phyloP scores from a whole-genome alignment of 352 stramenopile genomes.

The Pythium myriotylum region DNA sequence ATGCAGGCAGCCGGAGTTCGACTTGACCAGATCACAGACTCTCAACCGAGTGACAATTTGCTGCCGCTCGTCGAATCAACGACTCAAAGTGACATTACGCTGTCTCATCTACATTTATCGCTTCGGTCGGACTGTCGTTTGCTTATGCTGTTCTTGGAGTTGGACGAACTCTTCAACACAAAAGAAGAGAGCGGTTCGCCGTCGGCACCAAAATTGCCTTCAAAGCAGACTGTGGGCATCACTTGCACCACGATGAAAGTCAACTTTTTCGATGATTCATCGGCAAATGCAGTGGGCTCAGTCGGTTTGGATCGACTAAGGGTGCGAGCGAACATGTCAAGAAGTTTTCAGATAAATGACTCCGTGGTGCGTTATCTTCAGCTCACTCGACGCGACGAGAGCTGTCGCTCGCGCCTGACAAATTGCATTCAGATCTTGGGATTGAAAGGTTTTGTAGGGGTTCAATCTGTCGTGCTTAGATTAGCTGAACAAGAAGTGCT shows the following conservation, averaged over 20 bases:
- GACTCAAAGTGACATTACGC: constrained; percentile 10
- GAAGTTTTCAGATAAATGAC: constrained; percentile 42
- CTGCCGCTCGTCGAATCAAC: constrained; percentile 7
- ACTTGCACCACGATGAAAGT: constrained; percentile 33
- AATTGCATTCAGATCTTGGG: constrained; percentile 34
- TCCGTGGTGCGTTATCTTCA: constrained; percentile 36
- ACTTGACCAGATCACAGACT: constrained; percentile 32
- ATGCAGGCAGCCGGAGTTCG: constrained; percentile 28
- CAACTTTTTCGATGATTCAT: constrained; percentile 10
- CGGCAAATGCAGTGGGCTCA: neutral
- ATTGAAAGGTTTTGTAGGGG: constrained; percentile 36
- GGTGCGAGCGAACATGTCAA: constrained; percentile 48
- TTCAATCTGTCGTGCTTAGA: constrained; percentile 14
- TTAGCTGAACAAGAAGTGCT: constrained; percentile 4
- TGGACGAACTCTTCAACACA: constrained; percentile 50
- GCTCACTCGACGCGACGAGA: constrained; percentile 21
- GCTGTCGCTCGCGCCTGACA: constrained; percentile 15
- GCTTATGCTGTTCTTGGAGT: constrained; percentile 45
- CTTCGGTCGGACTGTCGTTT: constrained; percentile 39
- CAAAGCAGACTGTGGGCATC: constrained; percentile 35
- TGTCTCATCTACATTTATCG: constrained; percentile 32
- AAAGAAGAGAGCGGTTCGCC: constrained; percentile 5
- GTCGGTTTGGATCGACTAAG: constrained; percentile 31
- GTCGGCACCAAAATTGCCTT: constrained; percentile 13
- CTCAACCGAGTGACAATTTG: constrained; percentile 2